Evolutionary conservation across 345 rosid genomes (phyloP).

Genomic region (Dipteronia sinensis): DNA sequence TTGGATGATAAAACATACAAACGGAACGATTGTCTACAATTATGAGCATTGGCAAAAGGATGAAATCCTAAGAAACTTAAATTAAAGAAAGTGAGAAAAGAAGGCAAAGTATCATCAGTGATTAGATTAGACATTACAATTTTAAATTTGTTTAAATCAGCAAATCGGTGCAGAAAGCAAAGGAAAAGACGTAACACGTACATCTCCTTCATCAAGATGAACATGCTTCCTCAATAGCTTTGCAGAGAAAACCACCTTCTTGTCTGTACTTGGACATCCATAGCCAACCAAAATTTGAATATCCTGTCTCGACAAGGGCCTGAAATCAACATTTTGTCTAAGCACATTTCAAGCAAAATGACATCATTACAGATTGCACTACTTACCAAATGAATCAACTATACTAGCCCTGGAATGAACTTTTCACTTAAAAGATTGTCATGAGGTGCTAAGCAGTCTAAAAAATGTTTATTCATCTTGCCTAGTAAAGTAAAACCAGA

Average conservation of each 20-base stretch:
- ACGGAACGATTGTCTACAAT: not conserved
- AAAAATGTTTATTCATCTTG: too few relatives aligned
- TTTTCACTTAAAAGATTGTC: not conserved
- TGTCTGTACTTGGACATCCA: slow-evolving; percentile 91
- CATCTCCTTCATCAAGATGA: slow-evolving; percentile 99
- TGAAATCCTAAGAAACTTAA: not conserved
- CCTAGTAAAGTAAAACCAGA: too few relatives aligned
- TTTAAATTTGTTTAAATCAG: not conserved
- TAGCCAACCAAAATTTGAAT: slow-evolving; percentile 84
- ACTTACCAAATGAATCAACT: not conserved
- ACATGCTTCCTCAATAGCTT: slow-evolving; percentile 85
- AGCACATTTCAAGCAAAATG: slow-evolving; percentile 28
- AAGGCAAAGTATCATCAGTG: not conserved
- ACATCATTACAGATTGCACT: not conserved
- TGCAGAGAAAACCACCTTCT: slow-evolving; percentile 83
- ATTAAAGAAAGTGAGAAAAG: not conserved
- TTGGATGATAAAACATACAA: not conserved
- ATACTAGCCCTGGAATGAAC: too few relatives aligned
- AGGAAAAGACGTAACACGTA: slow-evolving; percentile 40
- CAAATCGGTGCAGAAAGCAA: not conserved
- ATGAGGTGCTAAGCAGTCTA: not conserved
- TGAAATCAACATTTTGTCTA: slow-evolving; percentile 46
- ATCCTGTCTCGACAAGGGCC: slow-evolving; percentile 83
- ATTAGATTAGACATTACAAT: too few relatives aligned
- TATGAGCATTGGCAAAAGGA: not conserved